Evolutionary conservation across 192 early-diverging fungal species (phyloP).

Genomic region (Kappamyces sp.): DNA sequence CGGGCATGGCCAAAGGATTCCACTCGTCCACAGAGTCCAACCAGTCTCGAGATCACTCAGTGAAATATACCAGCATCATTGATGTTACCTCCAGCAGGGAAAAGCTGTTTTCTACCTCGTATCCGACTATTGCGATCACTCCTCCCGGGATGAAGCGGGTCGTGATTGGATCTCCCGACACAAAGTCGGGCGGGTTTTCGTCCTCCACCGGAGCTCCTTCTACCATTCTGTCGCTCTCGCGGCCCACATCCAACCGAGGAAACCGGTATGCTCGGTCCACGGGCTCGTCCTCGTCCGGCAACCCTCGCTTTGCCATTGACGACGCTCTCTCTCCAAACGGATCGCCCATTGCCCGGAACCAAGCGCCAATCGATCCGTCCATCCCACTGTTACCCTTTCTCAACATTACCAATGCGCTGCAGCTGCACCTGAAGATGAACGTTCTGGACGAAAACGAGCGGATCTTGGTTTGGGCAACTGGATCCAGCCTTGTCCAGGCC

Average conservation of each 20-base stretch:
- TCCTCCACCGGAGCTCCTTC: not conserved
- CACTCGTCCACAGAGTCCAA: too few relatives aligned
- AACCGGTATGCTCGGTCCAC: conserved; percentile 8
- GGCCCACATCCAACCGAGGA: conserved; percentile 7
- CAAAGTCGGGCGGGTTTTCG: not conserved
- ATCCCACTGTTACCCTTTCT: conserved; percentile 44
- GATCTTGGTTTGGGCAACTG: conserved; percentile 40
- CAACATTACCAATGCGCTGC: conserved; percentile 40
- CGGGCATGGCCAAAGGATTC: not conserved
- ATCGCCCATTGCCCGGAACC: too few relatives aligned
- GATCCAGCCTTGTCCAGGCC: conserved; percentile 28
- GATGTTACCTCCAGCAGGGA: conserved; percentile 5
- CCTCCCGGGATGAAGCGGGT: conserved; percentile 6
- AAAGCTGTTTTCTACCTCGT: not conserved
- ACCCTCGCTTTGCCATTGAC: not conserved
- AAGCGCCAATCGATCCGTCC: conserved; percentile 16
- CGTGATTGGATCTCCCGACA: not conserved
- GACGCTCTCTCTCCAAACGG: too few relatives aligned
- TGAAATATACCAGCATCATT: conserved; percentile 14
- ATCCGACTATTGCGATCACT: conserved; percentile 9
- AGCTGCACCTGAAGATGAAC: conserved; percentile 40
- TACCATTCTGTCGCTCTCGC: conserved; percentile 1
- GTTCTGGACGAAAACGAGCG: conserved; percentile 36
- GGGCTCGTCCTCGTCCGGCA: conserved; percentile 11
- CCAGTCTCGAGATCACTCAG: not conserved